Base-by-base conservation (phyloP, 148 eudicot genomes). In the Fagopyrum esculentum region DNA sequence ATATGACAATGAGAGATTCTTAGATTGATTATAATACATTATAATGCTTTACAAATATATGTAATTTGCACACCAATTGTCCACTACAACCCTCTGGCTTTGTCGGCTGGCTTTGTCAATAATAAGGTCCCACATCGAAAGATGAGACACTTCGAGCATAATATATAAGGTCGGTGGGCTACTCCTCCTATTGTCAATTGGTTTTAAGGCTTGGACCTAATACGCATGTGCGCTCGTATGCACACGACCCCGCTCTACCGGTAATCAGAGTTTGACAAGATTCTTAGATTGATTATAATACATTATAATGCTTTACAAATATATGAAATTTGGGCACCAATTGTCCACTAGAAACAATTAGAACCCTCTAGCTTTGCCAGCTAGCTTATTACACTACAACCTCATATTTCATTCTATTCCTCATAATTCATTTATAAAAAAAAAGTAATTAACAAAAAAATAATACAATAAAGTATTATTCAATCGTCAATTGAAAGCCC, bases 371-470 rank as follows among this genome's bases (percentile, higher is more conserved):
- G 12, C 68, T 61, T 35, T 59, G 35, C 35, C 63, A 57, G 63
- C 63, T 57, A 57, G 26, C 29, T 59, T 59, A 59, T 61, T 61
- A 7, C 43, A 61, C 40, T 8, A 29, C 43, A 61, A 9, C 68
- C 44, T 61, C 68, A 9, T 43, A 61, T 61, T 61, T 61, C 43
- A 29, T 61, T 61, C 68, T 61, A 40, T 26, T 60, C 66, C 66
- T 60, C 44, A 61, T 61, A 26, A 29, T 6, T 35, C 68, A 43
- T 40, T 3, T 61, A 61, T 61, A 26, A 57, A 6, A 4, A 6
- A 6, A 6, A 57, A 17, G 30, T 22, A 29, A 26, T 3, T 61
- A 61, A 26, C 44, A 60, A 60, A 22, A 22, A 60, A 60, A 26
- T 16, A 17, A 60, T 60, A 22, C 66, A 40, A 29, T 40, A 12